Evolutionary conservation across 768 basidiomycete species (phyloP).

Genomic region (Mrakia blollopis): DNA sequence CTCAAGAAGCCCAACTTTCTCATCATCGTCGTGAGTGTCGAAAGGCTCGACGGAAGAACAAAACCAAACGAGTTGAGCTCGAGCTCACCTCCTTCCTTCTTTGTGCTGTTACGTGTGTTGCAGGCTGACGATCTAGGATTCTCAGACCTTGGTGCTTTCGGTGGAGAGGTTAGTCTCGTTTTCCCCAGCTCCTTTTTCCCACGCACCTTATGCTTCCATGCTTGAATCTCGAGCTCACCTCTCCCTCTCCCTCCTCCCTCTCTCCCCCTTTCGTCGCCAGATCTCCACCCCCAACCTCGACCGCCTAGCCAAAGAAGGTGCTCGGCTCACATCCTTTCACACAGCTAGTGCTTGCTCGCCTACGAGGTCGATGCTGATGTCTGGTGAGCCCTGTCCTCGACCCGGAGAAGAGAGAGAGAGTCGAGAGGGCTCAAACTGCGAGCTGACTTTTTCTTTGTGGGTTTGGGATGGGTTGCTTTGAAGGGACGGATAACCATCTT

Average conservation of each 20-base stretch:
- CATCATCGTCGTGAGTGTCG: conserved; percentile 34
- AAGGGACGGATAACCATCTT: conserved; percentile 27
- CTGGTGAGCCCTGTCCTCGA: neutral
- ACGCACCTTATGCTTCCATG: neutral
- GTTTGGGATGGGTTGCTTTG: neutral
- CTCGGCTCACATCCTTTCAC: conserved; percentile 35
- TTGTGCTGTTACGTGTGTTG: neutral
- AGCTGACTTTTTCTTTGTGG: neutral
- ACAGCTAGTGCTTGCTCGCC: conserved; percentile 31
- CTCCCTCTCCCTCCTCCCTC: too few species aligned
- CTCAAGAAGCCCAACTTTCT: conserved; percentile 34
- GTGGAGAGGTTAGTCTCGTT: conserved; percentile 32
- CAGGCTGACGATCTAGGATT: conserved; percentile 38
- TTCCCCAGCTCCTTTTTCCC: too few species aligned
- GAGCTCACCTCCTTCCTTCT: neutral
- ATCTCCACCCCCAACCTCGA: conserved; percentile 41
- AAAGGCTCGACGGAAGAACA: too few species aligned
- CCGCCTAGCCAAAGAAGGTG: conserved; percentile 35
- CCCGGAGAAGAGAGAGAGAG: neutral
- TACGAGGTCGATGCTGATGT: conserved; percentile 9
- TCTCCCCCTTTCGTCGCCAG: neutral
- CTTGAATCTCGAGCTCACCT: neutral
- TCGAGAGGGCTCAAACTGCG: neutral
- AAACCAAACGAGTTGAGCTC: neutral
- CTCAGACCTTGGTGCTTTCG: conserved; percentile 36